Base-by-base conservation (phyloP, 495 filamentous ascomycete species). In the Aspergillus hancockii region DNA sequence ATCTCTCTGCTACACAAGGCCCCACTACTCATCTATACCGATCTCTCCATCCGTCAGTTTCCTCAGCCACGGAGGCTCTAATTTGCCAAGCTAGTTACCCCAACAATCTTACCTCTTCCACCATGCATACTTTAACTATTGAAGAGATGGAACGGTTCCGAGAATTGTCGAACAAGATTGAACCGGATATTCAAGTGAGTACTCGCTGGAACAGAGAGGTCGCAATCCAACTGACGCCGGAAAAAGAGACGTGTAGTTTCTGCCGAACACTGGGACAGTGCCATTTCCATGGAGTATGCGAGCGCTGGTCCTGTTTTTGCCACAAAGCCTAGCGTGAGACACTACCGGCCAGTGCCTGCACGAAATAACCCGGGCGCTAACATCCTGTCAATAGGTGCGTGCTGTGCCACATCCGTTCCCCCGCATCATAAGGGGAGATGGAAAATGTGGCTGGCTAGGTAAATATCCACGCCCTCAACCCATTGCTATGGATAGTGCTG, bases 361-460 rank as follows among this genome's bases (percentile, higher is more conserved):
- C 36, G 23, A 52, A 52, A 30, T n/a, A 18, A 16, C 41, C 25
- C 56, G 32, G 21, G 25, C 54, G 41, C 65, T 74, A 53, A 71
- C 52, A 14, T 46, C 40, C 52, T 61, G 31, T 30, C 18, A 14
- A 45, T 65, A 97, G 93, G 83, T 86, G 30, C 81, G 97, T 49
- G 89, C 90, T 1, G 78, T 88, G 55, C 92, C 89, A 61, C 96
- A 95, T 69, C 90, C 91, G 14, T 86, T 91, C 65, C 94, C 91
- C 66, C 90, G 94, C 43, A 88, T 88, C 5, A 87, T 96, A 73
- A 88, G 86, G 70, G 93, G 94, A 21, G 94, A 98, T 76, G 94
- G 94, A 38, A 93, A 95, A 67, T 98, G 94, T 77, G 94, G 94
- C 63, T 98, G 94, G 93, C 83, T 93, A 88, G 94, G 93, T 97